These are phyloP conservation scores for Chaetomium cochliodes DNA, from an alignment of 495 filamentous ascomycete species.

Conservation along the genomic window DNA sequence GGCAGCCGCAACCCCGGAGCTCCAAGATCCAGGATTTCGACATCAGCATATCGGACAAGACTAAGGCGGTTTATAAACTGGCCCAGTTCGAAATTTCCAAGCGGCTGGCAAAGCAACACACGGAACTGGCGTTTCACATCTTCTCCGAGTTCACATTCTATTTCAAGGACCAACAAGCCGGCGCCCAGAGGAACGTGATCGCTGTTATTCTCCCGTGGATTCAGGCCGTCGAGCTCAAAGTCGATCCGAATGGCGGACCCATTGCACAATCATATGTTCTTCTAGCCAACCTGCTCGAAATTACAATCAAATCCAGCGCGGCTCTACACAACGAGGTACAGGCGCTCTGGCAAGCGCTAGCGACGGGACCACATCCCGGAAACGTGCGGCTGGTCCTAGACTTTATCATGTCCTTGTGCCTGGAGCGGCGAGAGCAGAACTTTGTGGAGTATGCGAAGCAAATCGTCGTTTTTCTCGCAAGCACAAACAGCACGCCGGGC, in stretches of 20 bases:
- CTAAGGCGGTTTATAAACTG: conserved; percentile 93
- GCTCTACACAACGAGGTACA: conserved; percentile 94
- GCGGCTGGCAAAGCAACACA: conserved; percentile 80
- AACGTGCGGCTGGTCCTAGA: conserved; percentile 93
- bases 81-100: conserved; percentile 97
- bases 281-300: conserved; percentile 91
- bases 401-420: conserved; percentile 89
- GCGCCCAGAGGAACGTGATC: conserved; percentile 88
- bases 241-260: conserved; percentile 92
- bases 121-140: conserved; percentile 84
- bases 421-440: conserved; percentile 92
- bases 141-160: conserved; percentile 92
- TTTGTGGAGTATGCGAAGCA: conserved; percentile 98
- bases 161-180: conserved; percentile 78
- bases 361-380: conserved; percentile 88
- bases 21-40: conserved; percentile 96
- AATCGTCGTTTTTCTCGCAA: conserved; percentile 91
- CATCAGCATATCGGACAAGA: conserved; percentile 97
- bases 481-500: conserved; percentile 73
- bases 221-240: conserved; percentile 84
- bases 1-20: conserved; percentile 65
- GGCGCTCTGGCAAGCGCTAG: conserved; percentile 94
- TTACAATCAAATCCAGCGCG: conserved; percentile 87
- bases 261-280: conserved; percentile 92
- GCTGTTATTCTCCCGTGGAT: conserved; percentile 95